These are phyloP conservation scores for Athelia psychrophila DNA, from an alignment of 1,284 basidiomycete species.

Conservation along the genomic window DNA sequence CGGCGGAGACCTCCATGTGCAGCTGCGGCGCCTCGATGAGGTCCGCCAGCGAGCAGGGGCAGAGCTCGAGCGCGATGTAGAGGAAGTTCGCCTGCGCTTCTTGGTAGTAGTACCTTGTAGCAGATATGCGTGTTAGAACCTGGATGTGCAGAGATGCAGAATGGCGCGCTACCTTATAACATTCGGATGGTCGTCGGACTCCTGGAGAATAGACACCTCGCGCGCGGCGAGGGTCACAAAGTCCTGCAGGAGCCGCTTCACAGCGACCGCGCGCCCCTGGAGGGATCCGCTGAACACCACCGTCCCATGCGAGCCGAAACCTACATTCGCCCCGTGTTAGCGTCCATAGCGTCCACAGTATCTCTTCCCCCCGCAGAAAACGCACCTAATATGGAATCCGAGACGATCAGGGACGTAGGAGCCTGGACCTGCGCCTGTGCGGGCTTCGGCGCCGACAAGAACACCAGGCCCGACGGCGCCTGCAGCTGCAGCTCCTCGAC, in stretches of 20 bases:
- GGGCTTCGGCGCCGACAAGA: constrained; percentile 17
- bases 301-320: constrained; percentile 95
- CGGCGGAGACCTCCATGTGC: constrained; percentile 62
- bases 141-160: too few species aligned
- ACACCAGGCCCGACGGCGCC: constrained; percentile 14
- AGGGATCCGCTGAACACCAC: constrained; percentile 93
- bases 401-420: constrained; percentile 38
- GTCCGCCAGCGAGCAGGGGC: constrained; percentile 93
- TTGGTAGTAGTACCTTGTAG: constrained; percentile 95
- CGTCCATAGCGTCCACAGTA: constrained; percentile 1
- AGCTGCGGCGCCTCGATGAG: constrained; percentile 83
- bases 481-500: neutral
- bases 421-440: constrained; percentile 12
- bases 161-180: constrained; percentile 92
- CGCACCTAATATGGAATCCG: constrained; percentile 78
- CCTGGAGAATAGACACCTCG: constrained; percentile 93
- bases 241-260: constrained; percentile 93
- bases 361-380: constrained; percentile 2
- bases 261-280: constrained; percentile 94
- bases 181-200: constrained; percentile 97
- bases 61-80: constrained; percentile 96
- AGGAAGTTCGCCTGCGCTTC: constrained; percentile 92
- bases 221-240: constrained; percentile 94
- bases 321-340: constrained; percentile 35
- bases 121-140: too few species aligned